These are phyloP conservation scores for Paraurostyla sp. DNA, from an alignment of 73 alveolate species.

Conservation along the genomic window DNA sequence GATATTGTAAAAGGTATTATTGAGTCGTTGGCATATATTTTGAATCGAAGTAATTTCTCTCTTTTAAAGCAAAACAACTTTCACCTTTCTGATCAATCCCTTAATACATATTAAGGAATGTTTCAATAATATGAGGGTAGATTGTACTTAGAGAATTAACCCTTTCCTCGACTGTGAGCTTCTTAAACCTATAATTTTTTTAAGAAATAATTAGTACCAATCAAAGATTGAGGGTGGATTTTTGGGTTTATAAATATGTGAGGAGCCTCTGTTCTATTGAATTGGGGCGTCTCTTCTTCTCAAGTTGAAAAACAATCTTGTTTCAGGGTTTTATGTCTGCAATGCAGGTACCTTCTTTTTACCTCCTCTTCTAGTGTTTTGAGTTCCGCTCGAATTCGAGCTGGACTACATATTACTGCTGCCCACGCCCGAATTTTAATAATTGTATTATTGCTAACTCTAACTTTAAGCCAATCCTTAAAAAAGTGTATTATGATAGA, in stretches of 20 bases:
- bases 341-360: constrained; percentile 43
- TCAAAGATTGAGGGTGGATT: constrained; percentile 54
- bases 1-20: background rate
- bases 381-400: background rate
- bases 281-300: constrained; percentile 23
- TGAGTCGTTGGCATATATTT: background rate
- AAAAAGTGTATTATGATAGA: background rate
- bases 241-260: constrained; percentile 52
- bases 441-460: background rate
- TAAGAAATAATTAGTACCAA: constrained; percentile 7
- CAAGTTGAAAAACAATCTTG: constrained; percentile 19
- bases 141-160: constrained; percentile 45
- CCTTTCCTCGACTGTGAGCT: constrained; percentile 54
- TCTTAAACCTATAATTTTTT: constrained; percentile 28
- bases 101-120: constrained; percentile 16
- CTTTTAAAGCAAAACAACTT: constrained; percentile 11
- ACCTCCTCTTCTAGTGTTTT: constrained; percentile 18
- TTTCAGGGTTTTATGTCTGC: constrained; percentile 18
- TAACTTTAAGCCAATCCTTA: background rate
- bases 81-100: constrained; percentile 20
- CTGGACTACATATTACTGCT: background rate
- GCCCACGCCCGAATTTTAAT: background rate
- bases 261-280: constrained; percentile 4
- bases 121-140: constrained; percentile 44
- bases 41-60: background rate